A percentile compares a stretch with the other conserved stretches of the same genome.
These are phyloP conservation scores for Naegleria lovaniensis DNA, from an alignment of 208 protist genomes.

Conservation along the genomic window DNA sequence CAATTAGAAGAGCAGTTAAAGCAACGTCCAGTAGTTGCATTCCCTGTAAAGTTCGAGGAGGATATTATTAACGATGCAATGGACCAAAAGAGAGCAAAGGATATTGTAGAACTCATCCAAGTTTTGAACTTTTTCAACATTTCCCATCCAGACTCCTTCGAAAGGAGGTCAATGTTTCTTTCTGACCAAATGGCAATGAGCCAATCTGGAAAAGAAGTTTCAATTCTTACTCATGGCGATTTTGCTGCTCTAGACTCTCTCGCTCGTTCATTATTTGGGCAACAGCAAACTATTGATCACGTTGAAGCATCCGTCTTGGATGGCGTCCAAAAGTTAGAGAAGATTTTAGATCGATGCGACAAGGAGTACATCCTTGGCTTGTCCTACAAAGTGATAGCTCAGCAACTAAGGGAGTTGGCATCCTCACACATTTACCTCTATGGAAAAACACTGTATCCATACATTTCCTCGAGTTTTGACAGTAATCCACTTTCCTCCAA, in stretches of 20 bases:
- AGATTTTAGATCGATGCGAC: background rate
- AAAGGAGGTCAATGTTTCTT: background rate
- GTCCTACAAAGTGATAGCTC: background rate
- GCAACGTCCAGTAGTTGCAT: background rate
- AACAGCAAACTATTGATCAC: background rate
- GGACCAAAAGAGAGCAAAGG: background rate
- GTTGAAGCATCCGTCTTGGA: background rate
- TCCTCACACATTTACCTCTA: background rate
- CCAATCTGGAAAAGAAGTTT: background rate
- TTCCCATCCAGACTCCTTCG: background rate
- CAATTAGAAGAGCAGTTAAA: background rate
- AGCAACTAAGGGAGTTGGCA: background rate
- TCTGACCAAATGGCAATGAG: background rate
- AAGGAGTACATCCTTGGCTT: background rate
- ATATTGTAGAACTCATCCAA: background rate
- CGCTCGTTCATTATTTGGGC: background rate
- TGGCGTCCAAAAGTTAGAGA: background rate
- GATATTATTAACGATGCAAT: background rate
- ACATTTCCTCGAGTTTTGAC: background rate
- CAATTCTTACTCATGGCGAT: background rate
- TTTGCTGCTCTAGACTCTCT: background rate
- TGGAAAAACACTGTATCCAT: background rate
- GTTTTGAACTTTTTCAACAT: conserved; percentile 2
- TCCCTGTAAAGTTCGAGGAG: conserved; percentile 9
- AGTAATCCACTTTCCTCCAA: background rate